Base-by-base conservation (phyloP, 2,329 filamentous ascomycete species). In the Incumbomyces lentus region DNA sequence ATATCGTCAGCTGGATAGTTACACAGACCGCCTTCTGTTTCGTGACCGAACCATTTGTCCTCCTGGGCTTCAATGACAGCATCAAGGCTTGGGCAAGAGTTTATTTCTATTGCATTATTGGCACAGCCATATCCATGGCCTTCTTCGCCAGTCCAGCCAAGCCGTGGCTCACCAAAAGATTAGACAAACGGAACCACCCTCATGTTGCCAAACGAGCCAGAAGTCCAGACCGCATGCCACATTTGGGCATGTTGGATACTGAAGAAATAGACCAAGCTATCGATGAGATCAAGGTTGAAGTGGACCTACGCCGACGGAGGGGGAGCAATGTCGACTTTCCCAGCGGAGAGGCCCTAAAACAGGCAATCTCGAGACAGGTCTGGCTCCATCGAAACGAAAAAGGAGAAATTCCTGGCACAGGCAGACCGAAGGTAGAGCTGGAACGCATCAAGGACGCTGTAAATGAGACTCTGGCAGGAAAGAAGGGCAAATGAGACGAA, bases 11-110 rank as follows among this genome's bases (percentile, higher is more conserved):
- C 48, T 86, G 78, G 65, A 44, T 94, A 19, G 72, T 78, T 11
- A 95, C 89, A 0, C 89, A 95, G 62, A 61, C 82, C n/a, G 78
- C 79, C 2, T 88, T 96, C 64, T 82, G 82, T 39, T 98, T 94
- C 64, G 78, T 79, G 44, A 85, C 82, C 1, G 75, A 82, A 0
- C 92, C 92, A 0, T 98, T 98, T 66, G 76, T 95, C 37, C 71
- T 95, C 33, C 81, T 98, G 18, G 73, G 73, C 17, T 79, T 95
- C 53, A 67, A 71, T 14, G 76, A 79, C 50, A 89, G 83, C 8
- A 64, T 93, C 35, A 68, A 73, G 2, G 82, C 86, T 48, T 98
- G 92, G 92, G 68, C 78, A 0, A 79, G 85, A 35, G 84, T 95
- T 31, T 92, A 95, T 68, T 96, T 88, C 68, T 98, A 93, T 65